These are phyloP conservation scores for Turritis glabra DNA, from an alignment of 345 rosid genomes.

Conservation along the genomic window DNA sequence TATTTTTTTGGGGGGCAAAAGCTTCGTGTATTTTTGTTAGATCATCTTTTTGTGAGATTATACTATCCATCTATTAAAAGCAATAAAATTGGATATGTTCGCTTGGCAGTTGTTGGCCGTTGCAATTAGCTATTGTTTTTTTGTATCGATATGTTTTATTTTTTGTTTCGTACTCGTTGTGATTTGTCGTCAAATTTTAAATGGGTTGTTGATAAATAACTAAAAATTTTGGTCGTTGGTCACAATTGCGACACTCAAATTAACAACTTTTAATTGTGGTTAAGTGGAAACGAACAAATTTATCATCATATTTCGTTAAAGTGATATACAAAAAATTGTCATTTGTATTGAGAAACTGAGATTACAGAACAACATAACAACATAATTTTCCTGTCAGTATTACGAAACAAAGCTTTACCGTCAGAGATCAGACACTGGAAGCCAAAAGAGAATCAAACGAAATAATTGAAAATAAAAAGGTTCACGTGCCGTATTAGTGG, in stretches of 20 bases:
- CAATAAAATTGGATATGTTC: neutral
- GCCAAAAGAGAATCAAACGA: conserved; percentile 3
- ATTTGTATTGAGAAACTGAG: no score
- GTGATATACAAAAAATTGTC: neutral
- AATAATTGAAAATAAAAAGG: neutral
- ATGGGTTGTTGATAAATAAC: neutral
- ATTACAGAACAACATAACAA: no score
- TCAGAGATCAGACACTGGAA: neutral
- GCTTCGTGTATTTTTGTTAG: no score
- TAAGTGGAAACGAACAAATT: neutral
- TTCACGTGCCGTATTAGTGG: conserved; percentile 4
- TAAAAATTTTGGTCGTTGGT: neutral
- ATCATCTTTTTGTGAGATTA: neutral
- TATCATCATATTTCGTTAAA: neutral
- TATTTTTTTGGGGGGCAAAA: no score
- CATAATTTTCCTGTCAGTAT: neutral
- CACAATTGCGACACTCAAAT: neutral
- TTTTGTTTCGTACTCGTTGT: no score
- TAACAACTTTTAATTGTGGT: neutral
- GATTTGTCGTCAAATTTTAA: neutral
- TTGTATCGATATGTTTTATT: no score
- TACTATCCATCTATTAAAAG: neutral
- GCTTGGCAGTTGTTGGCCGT: no score
- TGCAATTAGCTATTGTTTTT: no score
- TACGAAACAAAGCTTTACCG: neutral